Conservation (phyloP, 2,329 filamentous ascomycete species). For the Fusarium sp. region DNA sequence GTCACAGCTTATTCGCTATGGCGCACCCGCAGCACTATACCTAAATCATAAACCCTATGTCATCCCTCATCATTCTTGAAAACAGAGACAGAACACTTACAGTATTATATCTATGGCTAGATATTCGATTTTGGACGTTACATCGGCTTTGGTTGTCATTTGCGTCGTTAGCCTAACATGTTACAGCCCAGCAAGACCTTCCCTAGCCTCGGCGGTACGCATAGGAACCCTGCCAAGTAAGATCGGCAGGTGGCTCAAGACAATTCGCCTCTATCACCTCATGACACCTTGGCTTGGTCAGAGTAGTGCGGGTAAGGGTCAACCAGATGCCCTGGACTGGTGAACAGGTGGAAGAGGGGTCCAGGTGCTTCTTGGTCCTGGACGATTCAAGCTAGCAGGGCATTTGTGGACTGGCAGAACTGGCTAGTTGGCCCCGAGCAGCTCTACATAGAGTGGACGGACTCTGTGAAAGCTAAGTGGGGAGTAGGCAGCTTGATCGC, state of each 20-base stretch:
- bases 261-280: constrained; percentile 34
- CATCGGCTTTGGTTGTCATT: not conserved
- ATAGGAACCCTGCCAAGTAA: not conserved
- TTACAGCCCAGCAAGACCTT: not conserved
- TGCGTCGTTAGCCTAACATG: not conserved
- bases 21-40: constrained; percentile 35
- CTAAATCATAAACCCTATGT: not conserved
- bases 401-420: constrained; percentile 9
- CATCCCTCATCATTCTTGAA: constrained; percentile 1
- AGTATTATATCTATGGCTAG: no score
- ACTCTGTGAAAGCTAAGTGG: constrained; percentile 4
- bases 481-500: constrained; percentile 37
- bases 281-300: constrained; percentile 11
- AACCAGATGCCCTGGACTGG: constrained; percentile 26
- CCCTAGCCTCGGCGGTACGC: not conserved
- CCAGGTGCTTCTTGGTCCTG: constrained; percentile 10
- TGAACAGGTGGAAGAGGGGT: constrained; percentile 25
- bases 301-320: not conserved
- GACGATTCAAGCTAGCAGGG: constrained; percentile 27
- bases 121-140: not conserved
- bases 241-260: constrained; percentile 30
- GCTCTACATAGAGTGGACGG: constrained; percentile 1
- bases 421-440: constrained; percentile 1
- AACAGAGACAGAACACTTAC: not conserved
- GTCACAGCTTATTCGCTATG: constrained; percentile 37